A percentile compares a stretch with the other conserved stretches of the same genome.
phyloP scores from a whole-genome alignment of 139 green algal species.

The Haematococcus lacustris region DNA sequence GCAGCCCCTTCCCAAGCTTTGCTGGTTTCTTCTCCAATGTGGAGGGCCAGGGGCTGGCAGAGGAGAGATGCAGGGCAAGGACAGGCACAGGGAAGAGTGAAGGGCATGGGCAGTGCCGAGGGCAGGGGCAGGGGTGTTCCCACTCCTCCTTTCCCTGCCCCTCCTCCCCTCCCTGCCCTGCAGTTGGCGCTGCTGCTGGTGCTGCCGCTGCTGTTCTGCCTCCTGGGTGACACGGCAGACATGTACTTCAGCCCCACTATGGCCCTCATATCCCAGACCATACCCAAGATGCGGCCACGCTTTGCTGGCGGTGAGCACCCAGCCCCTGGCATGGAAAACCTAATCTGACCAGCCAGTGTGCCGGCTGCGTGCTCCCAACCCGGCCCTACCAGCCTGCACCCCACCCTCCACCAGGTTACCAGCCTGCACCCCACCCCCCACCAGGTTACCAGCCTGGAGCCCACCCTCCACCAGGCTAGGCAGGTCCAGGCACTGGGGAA shows the following conservation, averaged over 20 bases:
- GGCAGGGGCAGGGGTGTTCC: no score
- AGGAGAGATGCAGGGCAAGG: background rate
- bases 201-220: slow-evolving; percentile 59
- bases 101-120: background rate
- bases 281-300: slow-evolving; percentile 74
- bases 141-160: no score
- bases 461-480: no score
- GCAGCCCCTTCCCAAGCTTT: background rate
- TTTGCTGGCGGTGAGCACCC: slow-evolving; percentile 76
- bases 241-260: slow-evolving; percentile 79
- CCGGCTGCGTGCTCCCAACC: no score
- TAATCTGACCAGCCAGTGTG: no score
- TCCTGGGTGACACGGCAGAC: slow-evolving; percentile 75
- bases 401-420: no score
- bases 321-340: no score
- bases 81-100: background rate
- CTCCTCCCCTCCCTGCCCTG: background rate
- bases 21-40: background rate
- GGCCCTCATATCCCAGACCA: slow-evolving; percentile 62
- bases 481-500: no score
- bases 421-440: no score
- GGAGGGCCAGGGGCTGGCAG: background rate
- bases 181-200: slow-evolving; percentile 41
- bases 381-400: no score
- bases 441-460: no score